A percentile compares a stretch with the other conserved stretches of the same genome.
Evolutionary conservation across 129 eudicot genomes (phyloP).

Genomic region (Scalesia atractyloides): DNA sequence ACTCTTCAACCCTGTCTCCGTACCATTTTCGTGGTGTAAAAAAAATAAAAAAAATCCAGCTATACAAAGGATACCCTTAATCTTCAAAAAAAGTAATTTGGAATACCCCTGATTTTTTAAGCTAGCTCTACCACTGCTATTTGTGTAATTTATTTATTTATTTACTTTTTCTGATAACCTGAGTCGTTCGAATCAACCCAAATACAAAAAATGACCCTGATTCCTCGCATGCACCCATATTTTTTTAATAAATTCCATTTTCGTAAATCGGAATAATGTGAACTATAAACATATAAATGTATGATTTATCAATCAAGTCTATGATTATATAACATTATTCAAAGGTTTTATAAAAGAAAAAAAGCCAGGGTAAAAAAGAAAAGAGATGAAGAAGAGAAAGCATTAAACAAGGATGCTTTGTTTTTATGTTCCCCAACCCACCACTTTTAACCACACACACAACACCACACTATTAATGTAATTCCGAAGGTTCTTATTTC

Average conservation of each 20-base stretch:
- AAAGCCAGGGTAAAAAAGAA: neutral
- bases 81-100: too few species aligned
- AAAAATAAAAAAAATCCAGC: too few species aligned
- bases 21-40: too few species aligned
- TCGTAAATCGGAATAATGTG: neutral
- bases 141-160: too few species aligned
- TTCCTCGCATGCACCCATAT: neutral
- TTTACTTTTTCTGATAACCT: too few species aligned
- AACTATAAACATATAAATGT: neutral
- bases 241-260: neutral
- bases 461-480: neutral
- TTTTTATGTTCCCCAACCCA: constrained; percentile 49
- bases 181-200: too few species aligned
- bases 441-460: constrained; percentile 4
- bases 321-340: neutral
- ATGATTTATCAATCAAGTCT: neutral
- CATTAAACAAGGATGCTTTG: constrained; percentile 47
- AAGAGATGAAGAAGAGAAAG: constrained; percentile 18
- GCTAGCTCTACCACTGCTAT: too few species aligned
- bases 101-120: too few species aligned
- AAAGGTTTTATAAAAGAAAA: neutral
- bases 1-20: too few species aligned
- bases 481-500: too few species aligned
- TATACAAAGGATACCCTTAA: too few species aligned
- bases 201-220: too few species aligned